These are phyloP conservation scores for Phaeolepiota aurea DNA, from an alignment of 768 basidiomycete species.

Conservation along the genomic window DNA sequence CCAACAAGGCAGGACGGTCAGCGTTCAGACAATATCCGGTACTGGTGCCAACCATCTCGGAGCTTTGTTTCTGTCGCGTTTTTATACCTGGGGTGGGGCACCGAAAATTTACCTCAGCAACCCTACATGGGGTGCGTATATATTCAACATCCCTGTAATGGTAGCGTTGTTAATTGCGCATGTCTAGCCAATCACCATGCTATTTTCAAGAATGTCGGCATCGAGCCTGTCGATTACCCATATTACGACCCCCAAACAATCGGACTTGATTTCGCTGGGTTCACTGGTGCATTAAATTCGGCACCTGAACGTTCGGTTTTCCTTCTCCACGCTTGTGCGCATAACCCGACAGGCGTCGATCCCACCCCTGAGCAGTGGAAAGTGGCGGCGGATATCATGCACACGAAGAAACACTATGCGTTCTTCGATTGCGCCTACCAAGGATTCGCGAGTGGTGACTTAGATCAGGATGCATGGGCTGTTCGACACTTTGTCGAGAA, in stretches of 20 bases:
- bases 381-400: conserved; percentile 62
- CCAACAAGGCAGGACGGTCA: conserved; percentile 60
- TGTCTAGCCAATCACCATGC: conserved; percentile 76
- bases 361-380: conserved; percentile 86
- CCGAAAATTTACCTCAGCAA: conserved; percentile 80
- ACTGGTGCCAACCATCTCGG: conserved; percentile 95
- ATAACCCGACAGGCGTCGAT: conserved; percentile 96
- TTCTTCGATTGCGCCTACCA: conserved; percentile 98
- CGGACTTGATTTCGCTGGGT: conserved; percentile 71
- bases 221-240: conserved; percentile 81
- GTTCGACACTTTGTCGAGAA: conserved; percentile 79
- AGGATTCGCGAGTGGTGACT: conserved; percentile 90
- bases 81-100: conserved; percentile 65
- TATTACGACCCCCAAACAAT: conserved; percentile 92
- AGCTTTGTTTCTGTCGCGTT: conserved; percentile 76
- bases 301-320: conserved; percentile 79
- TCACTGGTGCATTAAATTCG: conserved; percentile 47
- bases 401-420: conserved; percentile 70
- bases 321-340: conserved; percentile 89
- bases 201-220: conserved; percentile 85
- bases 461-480: conserved; percentile 88
- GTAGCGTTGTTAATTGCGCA: background rate
- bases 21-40: conserved; percentile 91
- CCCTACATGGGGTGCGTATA: conserved; percentile 84
- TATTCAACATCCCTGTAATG: background rate